A percentile compares a stretch with the other conserved stretches of the same genome.
phyloP scores from a whole-genome alignment of 768 basidiomycete species.

The Nidularia pulvinata region DNA sequence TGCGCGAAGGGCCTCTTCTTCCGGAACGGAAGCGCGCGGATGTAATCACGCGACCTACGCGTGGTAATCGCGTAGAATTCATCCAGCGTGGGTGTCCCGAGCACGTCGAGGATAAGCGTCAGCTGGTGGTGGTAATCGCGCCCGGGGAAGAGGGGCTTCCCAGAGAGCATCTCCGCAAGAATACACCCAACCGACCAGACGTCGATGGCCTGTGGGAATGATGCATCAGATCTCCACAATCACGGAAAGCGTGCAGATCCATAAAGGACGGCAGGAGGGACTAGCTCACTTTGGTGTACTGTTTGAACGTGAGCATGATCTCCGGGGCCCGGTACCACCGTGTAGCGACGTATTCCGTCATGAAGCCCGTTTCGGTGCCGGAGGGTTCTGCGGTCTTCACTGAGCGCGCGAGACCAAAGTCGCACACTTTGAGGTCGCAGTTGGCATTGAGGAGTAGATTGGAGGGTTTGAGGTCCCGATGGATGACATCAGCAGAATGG shows the following conservation, averaged over 20 bases:
- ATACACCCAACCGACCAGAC: slow-evolving; percentile 90
- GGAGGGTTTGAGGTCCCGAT: slow-evolving; percentile 96
- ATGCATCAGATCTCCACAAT: background rate
- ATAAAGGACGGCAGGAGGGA: background rate
- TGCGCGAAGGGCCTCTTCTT: slow-evolving; percentile 82
- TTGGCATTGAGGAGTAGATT: slow-evolving; percentile 98
- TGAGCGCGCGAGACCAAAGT: slow-evolving; percentile 94
- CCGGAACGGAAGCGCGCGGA: slow-evolving; percentile 92
- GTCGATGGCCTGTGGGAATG: slow-evolving; percentile 66
- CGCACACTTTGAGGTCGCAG: slow-evolving; percentile 94
- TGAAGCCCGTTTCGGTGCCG: slow-evolving; percentile 84
- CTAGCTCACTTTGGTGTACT: slow-evolving; percentile 84
- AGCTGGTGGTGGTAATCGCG: slow-evolving; percentile 97
- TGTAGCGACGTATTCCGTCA: slow-evolving; percentile 98
- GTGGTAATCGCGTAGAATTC: slow-evolving; percentile 98
- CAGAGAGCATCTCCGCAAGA: slow-evolving; percentile 96
- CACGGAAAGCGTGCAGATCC: background rate
- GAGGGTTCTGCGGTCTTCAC: slow-evolving; percentile 85
- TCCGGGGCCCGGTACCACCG: slow-evolving; percentile 99
- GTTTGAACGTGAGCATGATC: slow-evolving; percentile 99
- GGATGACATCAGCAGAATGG: slow-evolving; percentile 95
- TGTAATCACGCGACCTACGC: slow-evolving; percentile 90
- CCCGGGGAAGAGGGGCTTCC: slow-evolving; percentile 96
- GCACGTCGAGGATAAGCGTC: slow-evolving; percentile 92
- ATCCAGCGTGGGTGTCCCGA: slow-evolving; percentile 96